Evolutionary conservation across 2,329 filamentous ascomycete genomes (phyloP), one percentile per base, ranked within the genome.

Genomic region (Xylariales sp.): DNA sequence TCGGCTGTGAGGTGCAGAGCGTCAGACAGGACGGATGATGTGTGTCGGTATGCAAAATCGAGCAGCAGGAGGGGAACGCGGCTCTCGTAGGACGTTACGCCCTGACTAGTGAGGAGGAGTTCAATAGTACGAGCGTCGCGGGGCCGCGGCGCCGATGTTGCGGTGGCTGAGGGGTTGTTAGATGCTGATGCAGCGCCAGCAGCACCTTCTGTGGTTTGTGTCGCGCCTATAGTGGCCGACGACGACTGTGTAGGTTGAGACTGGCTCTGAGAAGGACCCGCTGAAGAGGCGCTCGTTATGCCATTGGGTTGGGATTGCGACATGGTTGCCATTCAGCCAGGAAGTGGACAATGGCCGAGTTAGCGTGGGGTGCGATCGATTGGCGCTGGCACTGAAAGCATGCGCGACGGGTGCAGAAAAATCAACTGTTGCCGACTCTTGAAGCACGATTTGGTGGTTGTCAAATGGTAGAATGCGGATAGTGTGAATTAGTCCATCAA

Each of bases 1-100:
- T 88, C 83, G 6, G 77, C 74, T 5, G 75, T 72, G 18, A 87
- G 74, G 53, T 85, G 81, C 13, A 87, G 63, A 6, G 80, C 82
- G 63, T 89, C 85, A 48, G 69, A 78, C 15, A 90, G 77, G 24
- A 90, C 72, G 40, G 77, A 74, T 2, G 79, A 80, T 8, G 83
- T 87, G 70, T 89, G 86, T 25, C 87, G 81, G 72, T 93, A 93
- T 33, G 87, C 85, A 56, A 91, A 91, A 66, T 93, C 87, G 58
- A 93, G 81, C 33, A 93, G 80, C 41, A 90, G 80, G 1, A 91
- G 75, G 1, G 87, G 87, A 2, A 93, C 86, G 53, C 87, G 85
- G 59, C 85, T 78, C 60, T 91, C 86, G 70, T 88, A 93, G 28
- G 82, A 74, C 5, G 83, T 81, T 8, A 91, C 85, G 54, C 86